Evolutionary conservation across 2,329 filamentous ascomycete species (phyloP), one percentile per base, ranked within the genome.

Genomic region (Cadophora malorum): DNA sequence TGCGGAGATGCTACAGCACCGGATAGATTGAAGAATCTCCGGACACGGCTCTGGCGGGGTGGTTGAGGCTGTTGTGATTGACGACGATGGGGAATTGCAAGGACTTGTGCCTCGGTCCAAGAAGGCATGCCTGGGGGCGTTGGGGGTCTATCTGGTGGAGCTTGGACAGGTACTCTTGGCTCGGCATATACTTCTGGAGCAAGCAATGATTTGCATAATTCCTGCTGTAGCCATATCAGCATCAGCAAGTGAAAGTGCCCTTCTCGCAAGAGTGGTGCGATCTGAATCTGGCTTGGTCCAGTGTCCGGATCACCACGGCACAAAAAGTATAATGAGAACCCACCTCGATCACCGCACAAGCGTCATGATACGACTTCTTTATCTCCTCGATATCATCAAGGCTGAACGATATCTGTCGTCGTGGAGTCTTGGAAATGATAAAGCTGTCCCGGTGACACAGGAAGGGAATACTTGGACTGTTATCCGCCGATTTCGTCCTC

Each of bases 351-450:
- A 64, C 72, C 4, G 67, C 25, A 60, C 74, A 75, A 35, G 73
- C 73, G 35, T 77, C 71, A 35, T 77, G 75, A 63, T 76, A 77
- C 10, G 72, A 73, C 38, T 63, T 28, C 31, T 79, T 76, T 28
- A 80, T 74, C 16, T 76, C 70, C 25, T 64, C 64, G 14, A 78
- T 49, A 67, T 80, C 79, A 65, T 78, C 76, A 3, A 78, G 64
- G 66, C 76, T 79, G 69, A 80, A 79, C n/a, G 79, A 79, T 6
- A 72, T 69, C 59, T 76, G 77, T 14, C 76, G 74, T 21, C 76
- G 76, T 10, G 78, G 75, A 41, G 59, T 66, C 28, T 73, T 74
- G n/a, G 67, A 31, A 16, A 73, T 23, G n/a, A 61, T 60, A 74
- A 78, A 65, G 72, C 74, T 75, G 63, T 76, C 72, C 14, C 71